Conservation (phyloP, 192 early-diverging fungal species). For the Coemansia sp. region DNA sequence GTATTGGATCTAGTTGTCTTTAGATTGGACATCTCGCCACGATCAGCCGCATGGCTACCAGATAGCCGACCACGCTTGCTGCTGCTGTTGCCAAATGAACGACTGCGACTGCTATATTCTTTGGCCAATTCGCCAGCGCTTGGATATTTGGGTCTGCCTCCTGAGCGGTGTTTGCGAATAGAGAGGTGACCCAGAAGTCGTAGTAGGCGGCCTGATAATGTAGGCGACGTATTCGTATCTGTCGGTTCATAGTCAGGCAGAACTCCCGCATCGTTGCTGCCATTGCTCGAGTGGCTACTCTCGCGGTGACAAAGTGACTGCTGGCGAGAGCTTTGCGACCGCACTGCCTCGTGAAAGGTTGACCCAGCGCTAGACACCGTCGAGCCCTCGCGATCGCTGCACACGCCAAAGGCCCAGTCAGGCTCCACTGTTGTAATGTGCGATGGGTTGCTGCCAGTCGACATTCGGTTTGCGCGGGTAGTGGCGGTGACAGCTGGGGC, state of each 20-base stretch:
- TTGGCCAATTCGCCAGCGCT: slow-evolving; percentile 4
- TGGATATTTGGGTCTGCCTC: background rate
- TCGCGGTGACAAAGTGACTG: slow-evolving; percentile 5
- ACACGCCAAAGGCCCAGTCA: slow-evolving; percentile 7
- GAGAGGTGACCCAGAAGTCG: slow-evolving; percentile 17
- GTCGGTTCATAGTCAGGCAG: background rate
- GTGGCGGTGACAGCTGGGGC: background rate
- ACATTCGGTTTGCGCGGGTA: slow-evolving; percentile 1
- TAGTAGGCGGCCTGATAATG: slow-evolving; percentile 13
- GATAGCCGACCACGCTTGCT: background rate
- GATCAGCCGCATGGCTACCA: background rate
- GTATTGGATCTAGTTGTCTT: background rate
- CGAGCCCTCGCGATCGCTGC: slow-evolving; percentile 17
- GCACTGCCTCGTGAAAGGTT: slow-evolving; percentile 19
- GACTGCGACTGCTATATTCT: slow-evolving; percentile 1
- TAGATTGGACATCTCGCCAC: background rate
- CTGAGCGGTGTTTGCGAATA: slow-evolving; percentile 11
- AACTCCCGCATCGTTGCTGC: background rate
- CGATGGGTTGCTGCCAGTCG: slow-evolving; percentile 25
- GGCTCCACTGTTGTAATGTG: slow-evolving; percentile 19
- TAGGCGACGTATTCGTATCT: background rate
- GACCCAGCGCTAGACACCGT: slow-evolving; percentile 22
- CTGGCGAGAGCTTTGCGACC: background rate
- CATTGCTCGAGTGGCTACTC: slow-evolving; percentile 10
- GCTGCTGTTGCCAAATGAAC: slow-evolving; percentile 14